phyloP scores from a whole-genome alignment of 306 rosid species.

The Lagenaria siceraria region DNA sequence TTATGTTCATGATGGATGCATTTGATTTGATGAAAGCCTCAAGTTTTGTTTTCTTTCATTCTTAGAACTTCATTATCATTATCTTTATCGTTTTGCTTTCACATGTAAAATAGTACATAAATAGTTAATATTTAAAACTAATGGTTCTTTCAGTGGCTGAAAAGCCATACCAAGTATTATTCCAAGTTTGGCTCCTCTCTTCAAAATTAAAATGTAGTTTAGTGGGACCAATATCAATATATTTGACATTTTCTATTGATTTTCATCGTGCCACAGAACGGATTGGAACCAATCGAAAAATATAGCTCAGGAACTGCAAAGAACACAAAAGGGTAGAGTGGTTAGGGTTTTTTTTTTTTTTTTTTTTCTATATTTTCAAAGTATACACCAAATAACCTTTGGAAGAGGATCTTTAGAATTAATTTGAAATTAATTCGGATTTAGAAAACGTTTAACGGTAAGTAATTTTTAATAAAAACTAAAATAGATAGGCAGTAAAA shows the following conservation, averaged over 20 bases:
- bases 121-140: not conserved
- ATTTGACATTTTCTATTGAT: not conserved
- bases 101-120: not conserved
- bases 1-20: not conserved
- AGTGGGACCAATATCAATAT: not conserved
- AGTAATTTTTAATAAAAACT: no score
- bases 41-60: not conserved
- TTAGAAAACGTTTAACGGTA: no score
- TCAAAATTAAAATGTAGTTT: not conserved
- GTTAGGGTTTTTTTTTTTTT: no score
- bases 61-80: not conserved
- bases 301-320: no score
- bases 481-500: no score
- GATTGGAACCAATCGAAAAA: no score
- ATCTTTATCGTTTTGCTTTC: not conserved
- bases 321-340: no score
- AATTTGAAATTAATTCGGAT: no score
- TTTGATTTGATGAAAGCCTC: not conserved
- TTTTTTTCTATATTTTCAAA: no score
- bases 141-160: slow-evolving; percentile 6
- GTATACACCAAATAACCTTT: no score
- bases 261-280: no score
- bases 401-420: no score
- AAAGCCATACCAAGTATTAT: not conserved
- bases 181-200: not conserved